Evolutionary conservation across 371 early-diverging fungal genomes (phyloP), one percentile per base, ranked within the genome.

Genomic region (Apophysomyces ossiformis): DNA sequence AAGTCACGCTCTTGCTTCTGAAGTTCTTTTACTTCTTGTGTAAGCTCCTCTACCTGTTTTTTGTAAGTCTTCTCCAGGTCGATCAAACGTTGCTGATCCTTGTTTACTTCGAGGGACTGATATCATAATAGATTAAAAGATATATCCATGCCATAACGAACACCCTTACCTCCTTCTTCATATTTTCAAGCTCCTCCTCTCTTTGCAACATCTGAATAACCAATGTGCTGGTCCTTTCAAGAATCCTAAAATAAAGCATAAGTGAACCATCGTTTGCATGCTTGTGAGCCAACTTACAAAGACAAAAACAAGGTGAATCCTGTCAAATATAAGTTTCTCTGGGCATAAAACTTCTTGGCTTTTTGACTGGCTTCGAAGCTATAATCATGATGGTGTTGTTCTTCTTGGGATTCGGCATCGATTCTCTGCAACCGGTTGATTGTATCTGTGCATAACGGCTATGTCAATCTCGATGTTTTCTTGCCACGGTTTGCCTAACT

Each of bases 231-330:
- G 93, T 91, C 43, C 93, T 89, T 71, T 90, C 90, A 56, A 94
- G 78, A 57, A 94, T 89, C 39, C 84, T 86, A 62, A 11, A 44
- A 57, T 41, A 54, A 47, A 61, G 2, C 1, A 18, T 50, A 44
- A 46, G 58, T 44, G 0, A 59, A 5, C 60, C 15, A 37, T 11
- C 39, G 37, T 16, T 26, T 2, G n/a, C 21, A 18, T 6, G 12
- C 5, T 50, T n/a, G 16, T 57, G 9, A 26, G 32, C 21, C 35
- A 35, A 18, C 74, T 70, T 80, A 86, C 85, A 95, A 75, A 0
- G 94, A 94, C 58, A 96, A 77, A 67, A 95, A 94, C 47, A 96
- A 77, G 2, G 95, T 94, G 69, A 93, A 93, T 4, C 95, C 96
- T 21, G 93, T 92, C 69, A 96, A 73, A 63, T 96, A 89, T 77